Evolutionary conservation across 139 green algal species (phyloP).

Genomic region (Tetradesmus obliquus): DNA sequence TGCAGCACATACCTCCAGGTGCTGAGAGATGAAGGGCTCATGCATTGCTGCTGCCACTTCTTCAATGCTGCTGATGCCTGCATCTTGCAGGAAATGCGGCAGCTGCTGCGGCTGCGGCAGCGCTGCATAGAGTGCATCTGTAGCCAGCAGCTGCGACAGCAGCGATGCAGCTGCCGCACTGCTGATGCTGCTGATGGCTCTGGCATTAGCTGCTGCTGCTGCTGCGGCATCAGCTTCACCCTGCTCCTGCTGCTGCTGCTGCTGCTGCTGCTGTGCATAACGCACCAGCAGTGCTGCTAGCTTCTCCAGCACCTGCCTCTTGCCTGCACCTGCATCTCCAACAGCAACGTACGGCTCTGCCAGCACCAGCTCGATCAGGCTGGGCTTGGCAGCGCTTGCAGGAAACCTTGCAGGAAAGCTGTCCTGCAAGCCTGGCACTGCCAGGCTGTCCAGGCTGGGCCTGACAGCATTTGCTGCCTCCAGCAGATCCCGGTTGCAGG

Average conservation of each 20-base stretch:
- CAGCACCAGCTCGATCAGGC: constrained; percentile 8
- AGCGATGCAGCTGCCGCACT: background rate
- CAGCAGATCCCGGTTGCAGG: background rate
- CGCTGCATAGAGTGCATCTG: background rate
- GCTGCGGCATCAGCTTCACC: background rate
- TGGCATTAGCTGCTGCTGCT: background rate
- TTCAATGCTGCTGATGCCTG: background rate
- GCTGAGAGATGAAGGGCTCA: constrained; percentile 11
- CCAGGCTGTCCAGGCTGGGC: background rate
- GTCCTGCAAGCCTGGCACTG: background rate
- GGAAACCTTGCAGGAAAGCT: background rate
- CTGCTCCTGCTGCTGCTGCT: background rate
- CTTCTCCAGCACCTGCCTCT: constrained; percentile 20
- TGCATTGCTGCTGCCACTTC: background rate
- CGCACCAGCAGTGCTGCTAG: background rate
- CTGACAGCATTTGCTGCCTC: constrained; percentile 12
- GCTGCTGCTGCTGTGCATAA: background rate
- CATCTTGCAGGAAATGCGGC: background rate
- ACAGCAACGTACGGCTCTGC: background rate
- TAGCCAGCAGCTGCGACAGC: background rate
- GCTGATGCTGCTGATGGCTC: background rate
- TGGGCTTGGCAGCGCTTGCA: background rate
- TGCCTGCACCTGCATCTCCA: constrained; percentile 1
- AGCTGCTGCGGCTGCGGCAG: constrained; percentile 8
- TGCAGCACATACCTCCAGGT: constrained; percentile 4